Base-by-base conservation (phyloP, 495 filamentous ascomycete genomes). In the Neurospora discreta region DNA sequence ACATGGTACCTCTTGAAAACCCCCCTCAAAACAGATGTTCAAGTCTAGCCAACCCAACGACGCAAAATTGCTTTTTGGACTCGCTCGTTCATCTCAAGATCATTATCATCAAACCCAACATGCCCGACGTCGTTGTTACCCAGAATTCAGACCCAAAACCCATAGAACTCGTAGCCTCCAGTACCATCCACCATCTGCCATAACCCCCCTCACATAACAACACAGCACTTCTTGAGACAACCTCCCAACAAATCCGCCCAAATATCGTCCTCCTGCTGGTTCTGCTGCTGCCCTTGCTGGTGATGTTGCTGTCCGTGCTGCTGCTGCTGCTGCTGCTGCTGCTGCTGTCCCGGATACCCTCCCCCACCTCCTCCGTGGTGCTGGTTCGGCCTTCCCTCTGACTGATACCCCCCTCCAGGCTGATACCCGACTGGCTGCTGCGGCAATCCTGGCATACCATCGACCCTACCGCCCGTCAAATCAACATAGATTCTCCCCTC, bases 401-500 rank as follows among this genome's bases (percentile, higher is more conserved):
- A 73, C 39, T 78, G 74, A n/a, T 80, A 75, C 3, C 81, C 83
- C 1, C 80, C 82, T 7, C 46, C 46, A 16, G 52, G 52, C 70
- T 81, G 74, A n/a, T 82, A 69, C 33, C 74, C 73, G n/a, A 72
- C 72, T 18, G 85, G 81, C 69, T 83, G 85, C 1, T 80, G 75
- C 13, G 87, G 84, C 69, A 80, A 74, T 30, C 86, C 78, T 15
- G 89, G 89, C 70, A 87, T 80, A 15, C 74, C 75, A 16, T 80
- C 72, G 33, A 81, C 78, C 23, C 80, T 72, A 39, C 77, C 81
- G 39, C 82, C 81, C 20, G 74, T 76, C 39, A 85, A 75, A 68
- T 83, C 78, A 69, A 85, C 77, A 76, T 91, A 97, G 11, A 99
- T 92, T 13, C 92, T 81, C 3, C 95, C 95, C 5, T 89, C 90